Evolutionary conservation across 2,329 filamentous ascomycete genomes (phyloP), one percentile per base, ranked within the genome.

Genomic region (Calonectria multiphialidica): DNA sequence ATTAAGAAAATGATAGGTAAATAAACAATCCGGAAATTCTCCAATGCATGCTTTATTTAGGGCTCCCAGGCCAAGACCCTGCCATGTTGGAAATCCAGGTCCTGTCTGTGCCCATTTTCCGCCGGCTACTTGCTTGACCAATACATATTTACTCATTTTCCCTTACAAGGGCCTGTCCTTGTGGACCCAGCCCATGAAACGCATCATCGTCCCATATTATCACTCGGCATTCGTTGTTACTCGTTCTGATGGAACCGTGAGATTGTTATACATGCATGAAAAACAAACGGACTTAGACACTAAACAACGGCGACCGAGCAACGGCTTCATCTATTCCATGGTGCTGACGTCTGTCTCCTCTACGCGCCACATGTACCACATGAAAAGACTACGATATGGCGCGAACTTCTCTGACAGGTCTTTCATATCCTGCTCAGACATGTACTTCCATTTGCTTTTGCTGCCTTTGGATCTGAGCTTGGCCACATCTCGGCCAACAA

Each of bases 351-450:
- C 93, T 5, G 95, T 95, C 80, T 95, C 91, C 81, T 93, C 93
- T 13, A 96, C 92, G 71, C 93, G 88, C 96, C 96, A 98, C 94
- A 98, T 98, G 82, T 98, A 98, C 96, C 96, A 98, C 96, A 98
- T 98, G 80, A 98, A 98, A 50, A 98, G 82, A 78, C 93, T 97
- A 80, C 96, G 93, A 84, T 98, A 98, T 4, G 96, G 97, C 70
- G 90, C 89, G 83, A 98, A 99, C 80, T 88, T 91, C 70, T 93
- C 93, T 15, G 95, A 92, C 75, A 95, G 88, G 76, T 95, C 94
- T 72, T 93, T 82, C 97, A 99, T 98, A 72, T 98, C 97, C 81
- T 92, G 90, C 85, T 98, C 97, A 42, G 89, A 90, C 95, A 98
- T 98, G 83, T 98, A 99, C 87, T 98, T 98, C 93, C 95, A 98